phyloP scores from a whole-genome alignment of 176 grass and related monocot genomes.

The Metroxylon sagu region DNA sequence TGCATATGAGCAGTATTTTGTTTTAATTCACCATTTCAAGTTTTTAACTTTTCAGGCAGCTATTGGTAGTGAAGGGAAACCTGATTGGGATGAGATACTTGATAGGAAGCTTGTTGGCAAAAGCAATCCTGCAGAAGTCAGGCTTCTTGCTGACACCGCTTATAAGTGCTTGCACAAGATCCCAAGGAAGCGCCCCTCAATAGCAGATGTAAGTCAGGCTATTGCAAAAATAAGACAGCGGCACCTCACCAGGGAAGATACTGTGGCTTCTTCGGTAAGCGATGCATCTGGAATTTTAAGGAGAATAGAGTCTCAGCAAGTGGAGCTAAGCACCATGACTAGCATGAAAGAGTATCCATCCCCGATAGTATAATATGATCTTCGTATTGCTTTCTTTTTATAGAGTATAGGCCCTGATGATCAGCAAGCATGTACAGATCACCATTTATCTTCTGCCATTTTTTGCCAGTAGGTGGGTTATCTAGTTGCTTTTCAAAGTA shows the following conservation, averaged over 20 bases:
- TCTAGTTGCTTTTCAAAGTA: no score
- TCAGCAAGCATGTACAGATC: no score
- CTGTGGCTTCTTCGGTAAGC: constrained; percentile 18
- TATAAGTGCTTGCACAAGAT: constrained; percentile 73
- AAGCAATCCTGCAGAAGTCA: constrained; percentile 52
- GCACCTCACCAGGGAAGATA: constrained; percentile 36
- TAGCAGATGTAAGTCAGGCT: constrained; percentile 58
- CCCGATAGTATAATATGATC: constrained; percentile 13
- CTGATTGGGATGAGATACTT: constrained; percentile 79
- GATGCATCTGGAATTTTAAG: constrained; percentile 48
- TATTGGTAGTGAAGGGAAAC: constrained; percentile 64
- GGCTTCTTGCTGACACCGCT: constrained; percentile 69
- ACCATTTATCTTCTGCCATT: no score
- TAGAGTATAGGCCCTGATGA: neutral
- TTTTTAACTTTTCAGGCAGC: constrained; percentile 42
- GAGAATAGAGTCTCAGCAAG: constrained; percentile 68
- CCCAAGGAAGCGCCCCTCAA: constrained; percentile 73
- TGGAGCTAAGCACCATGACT: constrained; percentile 69
- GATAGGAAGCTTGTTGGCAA: constrained; percentile 59
- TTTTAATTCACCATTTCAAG: no score
- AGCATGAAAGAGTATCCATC: constrained; percentile 28
- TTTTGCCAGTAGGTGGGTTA: no score
- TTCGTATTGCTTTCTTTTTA: neutral
- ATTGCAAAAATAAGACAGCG: constrained; percentile 64
- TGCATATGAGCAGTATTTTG: no score